Evolutionary conservation across 139 green algal genomes (phyloP).

Genomic region (Raphidocelis subcapitata): DNA sequence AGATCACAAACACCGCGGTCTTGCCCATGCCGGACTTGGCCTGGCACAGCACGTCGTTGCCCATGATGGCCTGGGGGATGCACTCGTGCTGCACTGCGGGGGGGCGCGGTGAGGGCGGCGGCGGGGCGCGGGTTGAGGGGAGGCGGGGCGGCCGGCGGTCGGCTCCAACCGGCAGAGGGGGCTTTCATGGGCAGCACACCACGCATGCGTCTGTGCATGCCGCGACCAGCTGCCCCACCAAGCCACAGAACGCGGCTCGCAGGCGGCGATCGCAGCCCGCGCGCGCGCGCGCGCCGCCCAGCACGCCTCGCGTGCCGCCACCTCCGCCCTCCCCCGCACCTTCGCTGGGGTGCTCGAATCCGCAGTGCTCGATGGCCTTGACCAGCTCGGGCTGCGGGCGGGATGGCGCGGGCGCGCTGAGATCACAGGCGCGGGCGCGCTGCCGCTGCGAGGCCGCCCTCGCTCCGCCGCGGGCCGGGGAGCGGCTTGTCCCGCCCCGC

Average conservation of each 20-base stretch:
- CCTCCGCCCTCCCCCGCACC: too few relatives aligned
- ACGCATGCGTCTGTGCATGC: not conserved
- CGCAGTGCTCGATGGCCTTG: conserved; percentile 94
- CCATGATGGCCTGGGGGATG: conserved; percentile 97
- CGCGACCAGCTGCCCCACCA: too few relatives aligned
- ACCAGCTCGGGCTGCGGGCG: conserved; percentile 86
- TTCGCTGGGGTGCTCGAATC: conserved; percentile 99
- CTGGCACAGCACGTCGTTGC: conserved; percentile 98
- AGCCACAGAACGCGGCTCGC: too few relatives aligned
- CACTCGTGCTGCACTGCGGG: conserved; percentile 97
- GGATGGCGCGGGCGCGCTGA: not conserved
- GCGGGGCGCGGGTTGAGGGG: not conserved
- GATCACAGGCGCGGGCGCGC: not conserved
- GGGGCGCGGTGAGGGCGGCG: not conserved
- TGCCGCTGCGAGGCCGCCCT: too few relatives aligned
- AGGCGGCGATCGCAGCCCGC: too few relatives aligned
- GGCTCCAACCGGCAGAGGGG: too few relatives aligned
- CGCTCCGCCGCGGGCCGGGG: too few relatives aligned
- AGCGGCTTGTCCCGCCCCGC: too few relatives aligned
- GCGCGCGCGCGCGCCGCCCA: too few relatives aligned
- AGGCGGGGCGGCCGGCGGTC: too few relatives aligned
- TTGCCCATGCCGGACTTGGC: conserved; percentile 99
- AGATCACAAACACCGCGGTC: conserved; percentile 99
- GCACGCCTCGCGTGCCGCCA: too few relatives aligned
- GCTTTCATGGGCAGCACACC: not conserved